These are phyloP conservation scores for Fragaria vesca DNA, from an alignment of 306 rosid species.

Conservation along the genomic window DNA sequence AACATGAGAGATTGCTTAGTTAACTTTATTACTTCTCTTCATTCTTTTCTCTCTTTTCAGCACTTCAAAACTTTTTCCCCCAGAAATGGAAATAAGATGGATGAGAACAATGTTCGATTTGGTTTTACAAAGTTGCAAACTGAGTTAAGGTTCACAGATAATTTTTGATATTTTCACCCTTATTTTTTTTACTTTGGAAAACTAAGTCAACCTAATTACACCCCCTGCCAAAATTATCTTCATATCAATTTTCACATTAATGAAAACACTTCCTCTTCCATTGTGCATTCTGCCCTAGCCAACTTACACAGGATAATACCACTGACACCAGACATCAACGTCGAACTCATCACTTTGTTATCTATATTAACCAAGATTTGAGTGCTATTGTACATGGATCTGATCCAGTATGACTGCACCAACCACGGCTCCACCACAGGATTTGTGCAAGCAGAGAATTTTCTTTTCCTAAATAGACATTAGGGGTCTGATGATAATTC, in stretches of 20 bases:
- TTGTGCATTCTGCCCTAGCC: neutral
- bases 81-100: neutral
- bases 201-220: neutral
- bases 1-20: neutral
- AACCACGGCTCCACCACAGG: neutral
- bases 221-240: too few species aligned
- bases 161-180: neutral
- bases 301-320: neutral
- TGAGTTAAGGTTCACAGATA: neutral
- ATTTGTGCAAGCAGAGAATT: neutral
- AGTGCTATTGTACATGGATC: neutral
- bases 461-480: neutral
- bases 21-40: neutral
- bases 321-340: neutral
- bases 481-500: neutral
- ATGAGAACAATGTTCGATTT: neutral
- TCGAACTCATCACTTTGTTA: neutral
- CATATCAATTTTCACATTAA: neutral
- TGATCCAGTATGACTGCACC: neutral
- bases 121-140: neutral
- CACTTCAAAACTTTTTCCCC: neutral
- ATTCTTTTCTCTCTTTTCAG: neutral
- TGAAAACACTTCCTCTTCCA: neutral
- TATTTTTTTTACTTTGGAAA: neutral
- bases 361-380: neutral